Evolutionary conservation across 2,329 filamentous ascomycete genomes (phyloP).

Genomic region (Fonsecaea multimorphosa): DNA sequence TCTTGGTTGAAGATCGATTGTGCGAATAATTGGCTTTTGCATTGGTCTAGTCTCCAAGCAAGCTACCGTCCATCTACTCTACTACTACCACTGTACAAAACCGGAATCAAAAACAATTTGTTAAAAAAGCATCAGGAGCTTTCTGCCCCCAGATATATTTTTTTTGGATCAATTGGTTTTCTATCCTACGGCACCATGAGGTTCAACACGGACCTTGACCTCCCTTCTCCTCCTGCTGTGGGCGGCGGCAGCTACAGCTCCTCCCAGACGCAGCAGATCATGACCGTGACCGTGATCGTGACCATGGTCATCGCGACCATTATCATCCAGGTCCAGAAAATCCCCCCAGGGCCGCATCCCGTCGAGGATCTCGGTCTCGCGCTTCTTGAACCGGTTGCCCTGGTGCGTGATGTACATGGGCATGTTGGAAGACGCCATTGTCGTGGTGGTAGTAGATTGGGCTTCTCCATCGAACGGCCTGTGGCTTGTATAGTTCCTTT

Average conservation of each 20-base stretch:
- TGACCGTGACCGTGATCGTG: neutral
- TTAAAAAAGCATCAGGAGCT: neutral
- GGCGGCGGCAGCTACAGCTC: too few relatives aligned
- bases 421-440: too few relatives aligned
- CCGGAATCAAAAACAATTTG: neutral
- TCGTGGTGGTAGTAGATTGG: neutral
- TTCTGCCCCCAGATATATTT: neutral
- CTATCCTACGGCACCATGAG: neutral
- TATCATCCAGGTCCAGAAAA: slow-evolving; percentile 32
- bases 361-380: slow-evolving; percentile 36
- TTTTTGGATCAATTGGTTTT: too few relatives aligned
- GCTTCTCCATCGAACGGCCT: neutral
- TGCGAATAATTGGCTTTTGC: neutral
- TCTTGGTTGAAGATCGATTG: neutral
- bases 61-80: slow-evolving; percentile 5
- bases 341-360: slow-evolving; percentile 36
- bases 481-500: neutral
- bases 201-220: slow-evolving; percentile 33
- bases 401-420: slow-evolving; percentile 27
- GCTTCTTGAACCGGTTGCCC: slow-evolving; percentile 35
- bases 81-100: neutral
- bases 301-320: neutral
- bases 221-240: slow-evolving; percentile 17
- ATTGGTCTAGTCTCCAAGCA: neutral
- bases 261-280: neutral